Base-by-base conservation (phyloP, 441 rosid genomes). In the Breynia disticha region DNA sequence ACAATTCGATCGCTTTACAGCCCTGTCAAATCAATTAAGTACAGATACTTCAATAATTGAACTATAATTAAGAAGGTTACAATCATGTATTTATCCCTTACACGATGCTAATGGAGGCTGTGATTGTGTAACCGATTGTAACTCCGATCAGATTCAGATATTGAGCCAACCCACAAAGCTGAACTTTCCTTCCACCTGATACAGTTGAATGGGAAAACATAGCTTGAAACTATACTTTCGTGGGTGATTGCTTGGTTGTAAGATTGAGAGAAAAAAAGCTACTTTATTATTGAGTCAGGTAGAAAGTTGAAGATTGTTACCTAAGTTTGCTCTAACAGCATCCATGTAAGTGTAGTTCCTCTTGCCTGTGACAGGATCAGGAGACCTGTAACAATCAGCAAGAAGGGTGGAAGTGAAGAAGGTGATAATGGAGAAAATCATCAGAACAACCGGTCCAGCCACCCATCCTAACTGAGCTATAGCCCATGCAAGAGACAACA, bases 41-140 rank as follows among this genome's bases (percentile, higher is more conserved):
- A 28, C 35, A 9, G 2, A 28, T 4, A 9, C 35, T 28, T 28
- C 8, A 28, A 28, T 28, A 1, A 28, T 1, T 28, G 35, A 28
- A 28, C 35, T 28, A 9, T 3, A 28, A 28, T 28, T 28, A 28
- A 28, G 4, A 28, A 28, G 35, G 8, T 28, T 28, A 4, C 5
- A 28, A 28, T 28, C 5, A 4, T 28, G 35, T 28, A 28, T 28
- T 28, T 5, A 28, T 9, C 0, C 68, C 97, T 81, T 77, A 90
- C 97, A 85, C 95, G 84, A 90, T 83, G 69, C 97, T 90, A 22
- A 90, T 87, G 16, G 97, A 90, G 11, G 90, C 87, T 39, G 97
- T 90, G 63, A 90, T 90, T n/a, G 95, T 86, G 69, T 87, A 90
- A 24, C 97, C 95, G 46, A 90, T 50, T 2, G 91, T 79, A 50